Percentiles rank a stretch among this genome's conserved stretches.
phyloP scores from a whole-genome alignment of 2,329 filamentous ascomycete genomes.

The Fusarium nodosum region DNA sequence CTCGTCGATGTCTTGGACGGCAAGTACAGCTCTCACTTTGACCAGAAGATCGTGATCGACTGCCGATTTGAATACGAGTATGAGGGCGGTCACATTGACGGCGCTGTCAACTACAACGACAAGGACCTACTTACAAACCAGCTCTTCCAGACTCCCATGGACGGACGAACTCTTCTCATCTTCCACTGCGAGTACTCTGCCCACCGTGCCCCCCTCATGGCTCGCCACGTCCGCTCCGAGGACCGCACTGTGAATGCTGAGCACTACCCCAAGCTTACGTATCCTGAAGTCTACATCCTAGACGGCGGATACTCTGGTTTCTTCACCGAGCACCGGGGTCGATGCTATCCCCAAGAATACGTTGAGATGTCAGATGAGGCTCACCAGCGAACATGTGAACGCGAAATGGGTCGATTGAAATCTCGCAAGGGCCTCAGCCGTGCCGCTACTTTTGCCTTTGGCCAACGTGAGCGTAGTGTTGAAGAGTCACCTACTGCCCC shows the following conservation, averaged over 20 bases:
- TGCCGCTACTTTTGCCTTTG: constrained; percentile 96
- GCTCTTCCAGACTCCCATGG: constrained; percentile 78
- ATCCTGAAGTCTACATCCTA: constrained; percentile 96
- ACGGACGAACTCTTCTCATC: constrained; percentile 83
- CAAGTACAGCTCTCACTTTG: constrained; percentile 80
- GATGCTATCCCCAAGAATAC: constrained; percentile 95
- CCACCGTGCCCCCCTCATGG: constrained; percentile 96
- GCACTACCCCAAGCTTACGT: constrained; percentile 89
- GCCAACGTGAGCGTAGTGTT: constrained; percentile 72
- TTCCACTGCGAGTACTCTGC: constrained; percentile 99
- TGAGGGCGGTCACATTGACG: constrained; percentile 93
- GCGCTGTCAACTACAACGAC: constrained; percentile 96
- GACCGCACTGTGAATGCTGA: constrained; percentile 89
- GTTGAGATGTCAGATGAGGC: constrained; percentile 96
- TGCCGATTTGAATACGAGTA: constrained; percentile 99
- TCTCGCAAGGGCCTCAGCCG: constrained; percentile 87
- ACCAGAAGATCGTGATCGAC: constrained; percentile 89
- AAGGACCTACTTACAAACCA: constrained; percentile 87
- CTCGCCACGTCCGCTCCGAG: constrained; percentile 89
- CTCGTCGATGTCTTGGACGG: constrained; percentile 90
- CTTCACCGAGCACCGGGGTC: constrained; percentile 80
- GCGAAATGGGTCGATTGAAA: constrained; percentile 93
- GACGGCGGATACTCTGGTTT: constrained; percentile 97
- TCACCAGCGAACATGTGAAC: constrained; percentile 92
- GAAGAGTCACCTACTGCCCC: constrained; percentile 73